Evolutionary conservation across 768 basidiomycete species (phyloP).

Genomic region (Leccinum longicurvipes): DNA sequence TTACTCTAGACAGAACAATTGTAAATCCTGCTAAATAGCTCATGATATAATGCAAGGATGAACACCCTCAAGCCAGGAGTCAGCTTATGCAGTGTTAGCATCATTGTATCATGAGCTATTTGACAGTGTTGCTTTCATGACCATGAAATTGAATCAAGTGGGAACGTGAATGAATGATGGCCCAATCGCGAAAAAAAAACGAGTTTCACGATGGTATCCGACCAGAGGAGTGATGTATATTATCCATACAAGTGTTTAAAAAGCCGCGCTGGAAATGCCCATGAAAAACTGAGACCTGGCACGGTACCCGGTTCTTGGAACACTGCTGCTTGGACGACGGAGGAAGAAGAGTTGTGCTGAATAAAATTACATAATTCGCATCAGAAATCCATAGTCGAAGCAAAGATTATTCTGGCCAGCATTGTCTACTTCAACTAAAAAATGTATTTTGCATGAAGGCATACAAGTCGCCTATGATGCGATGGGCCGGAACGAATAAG

Average conservation of each 20-base stretch:
- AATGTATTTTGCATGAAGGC: too few relatives aligned
- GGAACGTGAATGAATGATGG: background rate
- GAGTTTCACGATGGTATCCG: background rate
- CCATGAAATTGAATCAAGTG: background rate
- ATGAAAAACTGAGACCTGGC: background rate
- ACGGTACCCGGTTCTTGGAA: background rate
- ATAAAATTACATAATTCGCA: too few relatives aligned
- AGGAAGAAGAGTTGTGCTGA: too few relatives aligned
- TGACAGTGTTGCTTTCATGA: background rate
- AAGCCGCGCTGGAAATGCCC: background rate
- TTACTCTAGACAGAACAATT: background rate
- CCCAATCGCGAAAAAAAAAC: background rate
- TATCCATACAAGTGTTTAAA: background rate
- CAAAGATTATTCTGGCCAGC: too few relatives aligned
- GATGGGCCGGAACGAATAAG: background rate
- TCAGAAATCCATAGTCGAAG: too few relatives aligned
- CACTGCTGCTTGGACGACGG: too few relatives aligned
- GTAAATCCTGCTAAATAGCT: constrained; percentile 6
- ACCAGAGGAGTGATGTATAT: background rate
- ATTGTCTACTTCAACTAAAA: too few relatives aligned
- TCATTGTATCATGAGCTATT: constrained; percentile 16
- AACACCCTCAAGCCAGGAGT: background rate
- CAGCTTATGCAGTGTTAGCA: constrained; percentile 1
- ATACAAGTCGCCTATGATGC: too few relatives aligned
- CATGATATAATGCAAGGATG: constrained; percentile 10